Evolutionary conservation across 2,329 filamentous ascomycete species (phyloP), one percentile per base, ranked within the genome.

Genomic region (Aspergillus ustus): DNA sequence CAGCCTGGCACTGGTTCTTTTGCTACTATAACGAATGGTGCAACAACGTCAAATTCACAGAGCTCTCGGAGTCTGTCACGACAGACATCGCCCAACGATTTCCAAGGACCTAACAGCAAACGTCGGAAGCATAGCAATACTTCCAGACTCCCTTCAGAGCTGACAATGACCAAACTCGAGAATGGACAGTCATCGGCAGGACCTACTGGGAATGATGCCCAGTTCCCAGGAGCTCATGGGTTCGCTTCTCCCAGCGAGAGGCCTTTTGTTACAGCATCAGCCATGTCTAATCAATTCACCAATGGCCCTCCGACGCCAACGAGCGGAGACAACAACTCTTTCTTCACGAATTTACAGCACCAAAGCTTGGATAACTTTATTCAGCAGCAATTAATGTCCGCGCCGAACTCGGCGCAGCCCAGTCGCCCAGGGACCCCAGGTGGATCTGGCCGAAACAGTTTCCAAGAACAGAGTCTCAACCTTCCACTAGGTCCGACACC

Each of bases 161-260:
- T 96, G 68, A 85, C 89, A 7, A 96, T 97, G 93, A 96, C 93
- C 2, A 87, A 87, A 59, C 81, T 95, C 40, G 91, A 95, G 67
- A 88, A 86, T 2, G 80, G 75, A 59, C 79, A 79, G 54, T 67
- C 75, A 19, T 72, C 74, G 7, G 62, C 68, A 25, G 59, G 64
- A 25, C 54, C 66, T 58, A 57, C 70, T 22, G 66, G 72, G 59
- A 70, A 73, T 72, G 64, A 80, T 75, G 64, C 77, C 66, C 72
- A 75, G 29, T 81, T 82, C 65, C 77, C 81, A 2, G 71, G 73
- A 62, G 66, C 71, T 52, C 68, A 73, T 59, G 71, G 70, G 20
- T 77, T 76, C 60, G 71, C 75, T 53, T 76, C 75, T 17, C 75
- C 75, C 8, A 65, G 69, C 1, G 83, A 86, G 57, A 76, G 80